Conservation (phyloP, 306 rosid genomes). For the Ochetophila trinervis region DNA sequence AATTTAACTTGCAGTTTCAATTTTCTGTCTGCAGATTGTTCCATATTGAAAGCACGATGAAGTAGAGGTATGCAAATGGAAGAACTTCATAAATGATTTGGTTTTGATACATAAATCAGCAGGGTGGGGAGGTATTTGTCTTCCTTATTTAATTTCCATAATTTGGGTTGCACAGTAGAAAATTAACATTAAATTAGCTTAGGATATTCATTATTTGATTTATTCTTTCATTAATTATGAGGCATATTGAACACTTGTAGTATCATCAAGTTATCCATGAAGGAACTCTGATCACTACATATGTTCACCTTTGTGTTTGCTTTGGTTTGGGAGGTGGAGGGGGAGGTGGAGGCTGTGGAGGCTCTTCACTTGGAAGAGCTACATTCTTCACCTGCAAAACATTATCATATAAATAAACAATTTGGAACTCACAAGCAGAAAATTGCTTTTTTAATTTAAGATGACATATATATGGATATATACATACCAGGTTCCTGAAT, state of each 20-base stretch:
- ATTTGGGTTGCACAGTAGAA: background rate
- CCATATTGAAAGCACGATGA: background rate
- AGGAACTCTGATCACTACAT: background rate
- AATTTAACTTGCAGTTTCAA: background rate
- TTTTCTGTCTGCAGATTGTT: background rate
- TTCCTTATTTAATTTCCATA: background rate
- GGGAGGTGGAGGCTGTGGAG: constrained; percentile 30
- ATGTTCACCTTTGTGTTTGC: constrained; percentile 30
- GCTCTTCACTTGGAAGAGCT: constrained; percentile 50
- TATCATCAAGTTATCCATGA: too few species aligned
- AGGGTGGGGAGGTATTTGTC: background rate
- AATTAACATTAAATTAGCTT: background rate
- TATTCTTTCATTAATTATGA: background rate
- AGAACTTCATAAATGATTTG: background rate
- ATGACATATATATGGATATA: background rate
- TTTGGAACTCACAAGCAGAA: background rate
- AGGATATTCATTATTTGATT: background rate
- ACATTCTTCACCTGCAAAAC: constrained; percentile 63
- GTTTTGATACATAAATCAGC: background rate
- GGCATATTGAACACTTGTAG: too few species aligned
- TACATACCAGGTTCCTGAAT: constrained; percentile 62
- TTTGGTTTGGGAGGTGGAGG: constrained; percentile 37
- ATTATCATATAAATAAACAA: background rate
- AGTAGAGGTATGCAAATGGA: background rate
- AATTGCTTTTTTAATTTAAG: background rate